Evolutionary conservation across 2,329 filamentous ascomycete genomes (phyloP).

Genomic region (Hypoxylon sp.): DNA sequence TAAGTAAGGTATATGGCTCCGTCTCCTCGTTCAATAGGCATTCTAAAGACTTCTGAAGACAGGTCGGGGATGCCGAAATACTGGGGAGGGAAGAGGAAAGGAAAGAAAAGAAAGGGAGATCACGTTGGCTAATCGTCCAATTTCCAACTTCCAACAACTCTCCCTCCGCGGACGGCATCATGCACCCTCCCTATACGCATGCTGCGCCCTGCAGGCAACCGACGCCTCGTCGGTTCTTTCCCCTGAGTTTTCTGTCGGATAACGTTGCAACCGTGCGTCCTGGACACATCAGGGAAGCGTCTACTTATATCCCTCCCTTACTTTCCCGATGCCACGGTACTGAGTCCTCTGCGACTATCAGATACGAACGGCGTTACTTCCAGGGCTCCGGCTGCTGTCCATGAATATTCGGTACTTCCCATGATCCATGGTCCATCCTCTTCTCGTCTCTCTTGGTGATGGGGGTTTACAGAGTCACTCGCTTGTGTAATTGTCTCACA

Average conservation of each 20-base stretch:
- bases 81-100: background rate
- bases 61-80: background rate
- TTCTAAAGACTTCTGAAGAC: too few relatives aligned
- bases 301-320: background rate
- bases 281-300: background rate
- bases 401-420: background rate
- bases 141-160: background rate
- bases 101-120: background rate
- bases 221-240: constrained; percentile 5
- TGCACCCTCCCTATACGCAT: constrained; percentile 9
- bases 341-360: background rate
- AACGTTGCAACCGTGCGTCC: background rate
- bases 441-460: background rate
- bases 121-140: background rate
- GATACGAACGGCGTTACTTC: background rate
- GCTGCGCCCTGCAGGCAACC: constrained; percentile 26
- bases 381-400: background rate
- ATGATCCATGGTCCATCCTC: background rate
- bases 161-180: background rate
- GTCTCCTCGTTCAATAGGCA: too few relatives aligned
- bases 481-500: constrained; percentile 17
- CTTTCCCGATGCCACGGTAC: background rate
- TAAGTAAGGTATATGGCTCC: background rate
- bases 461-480: constrained; percentile 10
- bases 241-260: background rate